These are phyloP conservation scores for Lagerstroemia speciosa DNA, from an alignment of 345 rosid species.

Conservation along the genomic window DNA sequence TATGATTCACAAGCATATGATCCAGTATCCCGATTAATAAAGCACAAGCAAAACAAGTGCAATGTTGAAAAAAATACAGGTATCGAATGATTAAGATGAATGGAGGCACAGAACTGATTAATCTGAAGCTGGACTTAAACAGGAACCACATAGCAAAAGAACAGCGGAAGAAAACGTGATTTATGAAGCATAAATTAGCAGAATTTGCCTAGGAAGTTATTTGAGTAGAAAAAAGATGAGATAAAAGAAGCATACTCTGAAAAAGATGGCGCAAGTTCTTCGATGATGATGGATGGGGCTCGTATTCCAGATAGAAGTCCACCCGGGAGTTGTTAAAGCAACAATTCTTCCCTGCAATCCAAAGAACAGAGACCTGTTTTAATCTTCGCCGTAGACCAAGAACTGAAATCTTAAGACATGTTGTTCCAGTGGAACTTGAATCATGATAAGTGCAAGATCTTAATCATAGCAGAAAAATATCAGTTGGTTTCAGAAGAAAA, in stretches of 20 bases:
- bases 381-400: slow-evolving; percentile 4
- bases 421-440: not conserved
- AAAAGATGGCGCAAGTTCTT: slow-evolving; percentile 88
- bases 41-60: too few relatives aligned
- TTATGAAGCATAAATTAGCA: not conserved
- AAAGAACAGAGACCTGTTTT: not conserved
- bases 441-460: not conserved
- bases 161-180: too few relatives aligned
- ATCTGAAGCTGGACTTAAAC: too few relatives aligned
- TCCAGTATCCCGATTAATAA: too few relatives aligned
- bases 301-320: slow-evolving; percentile 60
- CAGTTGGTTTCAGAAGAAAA: not conserved
- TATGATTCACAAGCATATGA: too few relatives aligned
- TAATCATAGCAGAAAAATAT: not conserved
- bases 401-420: slow-evolving; percentile 2
- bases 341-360: slow-evolving; percentile 63
- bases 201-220: not conserved
- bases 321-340: slow-evolving; percentile 65
- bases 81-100: too few relatives aligned
- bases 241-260: slow-evolving; percentile 48
- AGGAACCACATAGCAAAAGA: too few relatives aligned
- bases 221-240: not conserved
- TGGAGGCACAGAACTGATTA: too few relatives aligned
- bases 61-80: too few relatives aligned
- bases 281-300: slow-evolving; percentile 85